Evolutionary conservation across 352 stramenopile species (phyloP).

Genomic region (Lagenidium sp.): DNA sequence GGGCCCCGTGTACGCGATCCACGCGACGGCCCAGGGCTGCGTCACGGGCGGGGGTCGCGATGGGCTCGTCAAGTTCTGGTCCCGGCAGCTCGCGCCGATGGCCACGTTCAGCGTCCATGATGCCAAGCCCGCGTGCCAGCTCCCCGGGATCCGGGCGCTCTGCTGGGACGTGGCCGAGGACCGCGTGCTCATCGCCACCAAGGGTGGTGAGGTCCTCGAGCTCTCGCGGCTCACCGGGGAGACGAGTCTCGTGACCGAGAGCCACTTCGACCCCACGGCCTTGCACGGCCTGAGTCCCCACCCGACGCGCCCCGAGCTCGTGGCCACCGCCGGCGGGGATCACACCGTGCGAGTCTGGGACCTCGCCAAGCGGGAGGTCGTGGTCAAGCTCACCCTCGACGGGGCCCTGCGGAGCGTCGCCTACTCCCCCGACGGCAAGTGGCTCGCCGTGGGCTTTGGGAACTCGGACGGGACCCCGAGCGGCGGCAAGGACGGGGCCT

Average conservation of each 20-base stretch:
- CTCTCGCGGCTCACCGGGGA: conserved; percentile 52
- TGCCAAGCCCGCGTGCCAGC: conserved; percentile 36
- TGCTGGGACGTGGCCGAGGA: conserved; percentile 64
- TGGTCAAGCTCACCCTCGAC: conserved; percentile 52
- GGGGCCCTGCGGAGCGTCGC: conserved; percentile 40
- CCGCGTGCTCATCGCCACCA: conserved; percentile 57
- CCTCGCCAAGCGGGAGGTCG: conserved; percentile 32
- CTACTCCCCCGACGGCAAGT: conserved; percentile 63
- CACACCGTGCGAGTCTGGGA: conserved; percentile 66
- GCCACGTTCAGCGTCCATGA: conserved; percentile 54
- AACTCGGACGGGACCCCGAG: conserved; percentile 6
- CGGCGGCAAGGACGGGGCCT: conserved; percentile 15
- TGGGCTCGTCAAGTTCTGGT: conserved; percentile 70
- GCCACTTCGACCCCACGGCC: conserved; percentile 38
- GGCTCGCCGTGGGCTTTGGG: conserved; percentile 56
- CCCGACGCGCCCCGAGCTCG: conserved; percentile 31
- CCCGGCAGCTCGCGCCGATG: conserved; percentile 28
- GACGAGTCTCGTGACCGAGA: conserved; percentile 56
- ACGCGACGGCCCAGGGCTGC: conserved; percentile 39
- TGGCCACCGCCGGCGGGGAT: conserved; percentile 64
- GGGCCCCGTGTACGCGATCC: conserved; percentile 55
- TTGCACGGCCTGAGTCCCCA: conserved; percentile 44
- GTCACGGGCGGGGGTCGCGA: conserved; percentile 54
- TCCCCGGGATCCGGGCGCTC: conserved; percentile 37
- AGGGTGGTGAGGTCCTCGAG: conserved; percentile 56